Evolutionary conservation across 1,284 basidiomycete genomes (phyloP).

Genomic region (Takashimella koratensis): DNA sequence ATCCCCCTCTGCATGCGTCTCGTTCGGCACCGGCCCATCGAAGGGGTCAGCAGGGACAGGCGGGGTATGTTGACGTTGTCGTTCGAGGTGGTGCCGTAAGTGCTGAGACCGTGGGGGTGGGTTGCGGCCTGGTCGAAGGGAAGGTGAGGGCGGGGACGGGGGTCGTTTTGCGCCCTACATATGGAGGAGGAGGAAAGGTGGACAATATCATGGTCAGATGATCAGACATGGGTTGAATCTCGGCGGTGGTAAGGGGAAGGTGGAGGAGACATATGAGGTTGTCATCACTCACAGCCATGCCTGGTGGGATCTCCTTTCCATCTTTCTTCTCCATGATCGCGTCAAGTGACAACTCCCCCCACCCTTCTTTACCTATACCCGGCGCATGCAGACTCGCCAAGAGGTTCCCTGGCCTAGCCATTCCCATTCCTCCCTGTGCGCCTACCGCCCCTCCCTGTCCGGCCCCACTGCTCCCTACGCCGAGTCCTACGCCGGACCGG

Average conservation of each 20-base stretch:
- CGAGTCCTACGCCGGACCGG: not conserved
- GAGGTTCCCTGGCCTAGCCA: conserved; percentile 14
- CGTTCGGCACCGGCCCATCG: conserved; percentile 46
- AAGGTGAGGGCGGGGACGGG: conserved; percentile 41
- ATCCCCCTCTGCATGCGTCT: conserved; percentile 39
- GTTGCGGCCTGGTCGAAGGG: conserved; percentile 25
- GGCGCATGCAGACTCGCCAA: conserved; percentile 7
- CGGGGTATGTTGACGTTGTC: conserved; percentile 29
- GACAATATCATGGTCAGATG: not conserved
- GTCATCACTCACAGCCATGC: conserved; percentile 42
- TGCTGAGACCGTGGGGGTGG: conserved; percentile 34
- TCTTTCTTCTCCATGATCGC: conserved; percentile 30
- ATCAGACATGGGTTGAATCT: no score
- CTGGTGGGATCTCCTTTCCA: conserved; percentile 42
- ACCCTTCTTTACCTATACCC: conserved; percentile 11
- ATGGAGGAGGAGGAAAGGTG: conserved; percentile 1
- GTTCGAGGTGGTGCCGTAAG: conserved; percentile 31
- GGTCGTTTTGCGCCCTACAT: conserved; percentile 43
- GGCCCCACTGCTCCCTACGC: conserved; percentile 1
- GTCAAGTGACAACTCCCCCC: conserved; percentile 36
- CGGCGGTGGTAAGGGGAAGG: not conserved
- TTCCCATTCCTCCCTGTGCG: not conserved
- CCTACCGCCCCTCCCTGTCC: conserved; percentile 5
- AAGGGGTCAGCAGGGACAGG: conserved; percentile 29
- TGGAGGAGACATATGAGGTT: not conserved